Percentiles rank a stretch among this genome's conserved stretches.
phyloP scores from a whole-genome alignment of 345 rosid species.

The Bretschneidera sinensis region DNA sequence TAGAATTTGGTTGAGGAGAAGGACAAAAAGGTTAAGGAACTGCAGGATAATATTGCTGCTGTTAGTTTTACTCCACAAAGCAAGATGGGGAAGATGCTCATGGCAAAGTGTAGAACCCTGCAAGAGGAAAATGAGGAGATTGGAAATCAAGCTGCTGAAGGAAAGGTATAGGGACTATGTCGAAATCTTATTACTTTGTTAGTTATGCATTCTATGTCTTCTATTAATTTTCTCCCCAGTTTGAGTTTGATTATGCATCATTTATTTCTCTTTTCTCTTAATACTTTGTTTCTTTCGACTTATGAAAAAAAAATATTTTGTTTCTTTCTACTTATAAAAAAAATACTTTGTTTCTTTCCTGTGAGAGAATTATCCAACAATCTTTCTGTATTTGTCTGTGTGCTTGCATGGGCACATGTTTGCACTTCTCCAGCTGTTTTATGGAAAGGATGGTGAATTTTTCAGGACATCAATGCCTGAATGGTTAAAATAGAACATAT shows the following conservation, averaged over 20 bases:
- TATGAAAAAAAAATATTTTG: not conserved
- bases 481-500: too few species aligned
- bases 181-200: too few species aligned
- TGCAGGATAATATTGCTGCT: constrained; percentile 85
- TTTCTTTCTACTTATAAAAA: too few species aligned
- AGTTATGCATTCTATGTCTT: too few species aligned
- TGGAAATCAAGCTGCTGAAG: constrained; percentile 93
- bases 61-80: constrained; percentile 85
- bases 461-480: too few species aligned
- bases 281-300: not conserved
- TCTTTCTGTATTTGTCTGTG: too few species aligned
- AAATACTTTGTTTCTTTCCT: not conserved
- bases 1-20: constrained; percentile 94
- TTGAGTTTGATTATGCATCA: too few species aligned
- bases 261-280: too few species aligned
- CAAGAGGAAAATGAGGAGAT: constrained; percentile 98
- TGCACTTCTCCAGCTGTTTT: too few species aligned
- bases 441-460: too few species aligned
- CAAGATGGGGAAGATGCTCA: constrained; percentile 91
- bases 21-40: constrained; percentile 92
- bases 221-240: too few species aligned
- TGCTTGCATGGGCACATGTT: too few species aligned
- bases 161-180: constrained; percentile 56
- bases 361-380: not conserved
- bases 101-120: constrained; percentile 89